phyloP scores from a whole-genome alignment of 1,139 yeast species.

The Taphrina populina region DNA sequence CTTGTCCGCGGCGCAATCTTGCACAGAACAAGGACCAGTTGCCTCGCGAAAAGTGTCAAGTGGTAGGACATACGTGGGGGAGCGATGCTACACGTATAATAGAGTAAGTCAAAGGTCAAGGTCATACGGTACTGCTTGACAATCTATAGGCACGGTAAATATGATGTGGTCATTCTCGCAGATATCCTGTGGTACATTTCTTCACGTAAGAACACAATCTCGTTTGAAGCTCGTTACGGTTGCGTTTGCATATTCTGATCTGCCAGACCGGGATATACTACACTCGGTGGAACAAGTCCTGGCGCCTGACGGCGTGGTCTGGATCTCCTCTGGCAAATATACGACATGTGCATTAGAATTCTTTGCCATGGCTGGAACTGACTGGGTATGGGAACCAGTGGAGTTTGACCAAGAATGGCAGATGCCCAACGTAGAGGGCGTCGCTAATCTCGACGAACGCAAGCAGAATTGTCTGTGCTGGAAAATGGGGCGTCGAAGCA shows the following conservation, averaged over 20 bases:
- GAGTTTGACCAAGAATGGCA: neutral
- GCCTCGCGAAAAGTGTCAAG: neutral
- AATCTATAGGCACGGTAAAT: conserved; percentile 6
- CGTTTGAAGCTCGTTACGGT: neutral
- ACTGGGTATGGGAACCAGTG: conserved; percentile 1
- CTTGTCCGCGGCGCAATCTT: conserved; percentile 11
- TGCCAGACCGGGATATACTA: conserved; percentile 3
- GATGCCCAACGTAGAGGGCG: conserved; percentile 8
- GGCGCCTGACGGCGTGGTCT: conserved; percentile 2
- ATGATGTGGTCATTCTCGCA: conserved; percentile 10
- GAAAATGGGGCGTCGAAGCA: conserved; percentile 7
- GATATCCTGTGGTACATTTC: conserved; percentile 15
- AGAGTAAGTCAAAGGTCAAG: neutral
- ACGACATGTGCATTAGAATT: conserved; percentile 14
- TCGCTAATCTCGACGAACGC: conserved; percentile 15
- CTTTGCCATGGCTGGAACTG: conserved; percentile 6
- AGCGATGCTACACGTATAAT: neutral
- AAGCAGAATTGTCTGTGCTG: conserved; percentile 20
- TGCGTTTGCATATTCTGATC: too few relatives aligned
- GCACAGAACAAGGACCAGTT: neutral
- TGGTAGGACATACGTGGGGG: conserved; percentile 16
- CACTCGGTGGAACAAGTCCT: conserved; percentile 1
- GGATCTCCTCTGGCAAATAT: conserved; percentile 19
- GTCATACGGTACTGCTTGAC: neutral
- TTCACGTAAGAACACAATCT: conserved; percentile 1